phyloP scores from a whole-genome alignment of 805 yeast genomes.

The Candida loeiensis region DNA sequence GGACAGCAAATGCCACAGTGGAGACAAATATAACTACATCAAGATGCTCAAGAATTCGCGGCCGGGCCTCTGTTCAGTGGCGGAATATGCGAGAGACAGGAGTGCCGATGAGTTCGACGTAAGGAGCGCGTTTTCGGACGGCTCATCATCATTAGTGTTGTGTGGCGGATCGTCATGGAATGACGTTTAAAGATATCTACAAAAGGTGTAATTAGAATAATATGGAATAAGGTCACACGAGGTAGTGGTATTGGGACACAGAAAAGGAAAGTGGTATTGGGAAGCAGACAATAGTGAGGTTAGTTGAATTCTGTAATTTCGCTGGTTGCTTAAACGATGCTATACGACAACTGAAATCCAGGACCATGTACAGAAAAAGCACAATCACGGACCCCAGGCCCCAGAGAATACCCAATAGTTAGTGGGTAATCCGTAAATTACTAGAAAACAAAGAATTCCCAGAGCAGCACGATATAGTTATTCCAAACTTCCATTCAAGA shows the following conservation, averaged over 20 bases:
- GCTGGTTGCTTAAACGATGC: too few species aligned
- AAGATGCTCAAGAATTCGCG: neutral
- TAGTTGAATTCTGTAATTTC: too few species aligned
- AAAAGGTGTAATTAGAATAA: neutral
- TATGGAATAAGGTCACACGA: neutral
- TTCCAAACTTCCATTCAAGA: too few species aligned
- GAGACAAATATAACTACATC: slow-evolving; percentile 1
- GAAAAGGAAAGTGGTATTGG: neutral
- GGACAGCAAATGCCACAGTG: neutral
- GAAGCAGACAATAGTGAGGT: too few species aligned
- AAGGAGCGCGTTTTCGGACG: slow-evolving; percentile 13
- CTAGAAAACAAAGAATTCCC: too few species aligned
- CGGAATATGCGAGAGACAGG: slow-evolving; percentile 3
- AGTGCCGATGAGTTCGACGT: neutral
- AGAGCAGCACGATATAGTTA: too few species aligned
- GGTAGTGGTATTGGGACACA: too few species aligned
- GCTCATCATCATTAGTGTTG: slow-evolving; percentile 16
- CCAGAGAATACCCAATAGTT: too few species aligned
- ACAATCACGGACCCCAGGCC: too few species aligned
- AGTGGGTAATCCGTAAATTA: too few species aligned
- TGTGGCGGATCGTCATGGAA: slow-evolving; percentile 17
- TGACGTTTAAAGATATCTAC: neutral
- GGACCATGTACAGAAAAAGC: too few species aligned
- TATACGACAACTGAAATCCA: too few species aligned
- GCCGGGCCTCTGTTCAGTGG: slow-evolving; percentile 2